Conservation (phyloP, 257 asterid genomes). For the Petunia axillaris region DNA sequence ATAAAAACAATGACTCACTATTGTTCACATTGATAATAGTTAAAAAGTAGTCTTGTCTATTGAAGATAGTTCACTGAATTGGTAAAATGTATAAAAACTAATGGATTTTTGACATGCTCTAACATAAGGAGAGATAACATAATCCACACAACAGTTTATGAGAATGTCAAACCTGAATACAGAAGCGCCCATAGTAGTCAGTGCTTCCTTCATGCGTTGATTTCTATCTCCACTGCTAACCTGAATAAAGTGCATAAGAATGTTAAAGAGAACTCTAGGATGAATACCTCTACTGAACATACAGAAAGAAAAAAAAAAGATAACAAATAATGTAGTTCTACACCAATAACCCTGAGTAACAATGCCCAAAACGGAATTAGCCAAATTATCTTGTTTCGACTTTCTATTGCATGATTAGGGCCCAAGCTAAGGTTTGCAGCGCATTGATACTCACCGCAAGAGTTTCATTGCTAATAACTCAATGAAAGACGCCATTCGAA, state of each 20-base stretch:
- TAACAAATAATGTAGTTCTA: background rate
- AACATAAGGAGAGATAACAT: slow-evolving; percentile 7
- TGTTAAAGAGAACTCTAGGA: slow-evolving; percentile 15
- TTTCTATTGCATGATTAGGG: background rate
- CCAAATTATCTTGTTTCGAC: slow-evolving; percentile 1
- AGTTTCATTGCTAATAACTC: background rate
- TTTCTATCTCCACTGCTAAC: slow-evolving; percentile 88
- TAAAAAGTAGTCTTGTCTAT: background rate
- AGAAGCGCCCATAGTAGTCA: slow-evolving; percentile 98
- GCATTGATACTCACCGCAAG: background rate
- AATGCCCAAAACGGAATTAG: background rate
- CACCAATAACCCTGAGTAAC: background rate
- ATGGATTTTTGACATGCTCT: background rate
- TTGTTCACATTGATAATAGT: background rate
- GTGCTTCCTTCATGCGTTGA: slow-evolving; percentile 91
- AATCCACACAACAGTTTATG: background rate
- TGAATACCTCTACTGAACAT: slow-evolving; percentile 16
- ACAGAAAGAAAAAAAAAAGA: background rate
- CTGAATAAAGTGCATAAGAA: slow-evolving; percentile 40
- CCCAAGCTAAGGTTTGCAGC: background rate
- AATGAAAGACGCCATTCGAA: background rate
- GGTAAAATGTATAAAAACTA: background rate
- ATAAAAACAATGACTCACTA: background rate
- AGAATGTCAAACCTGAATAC: slow-evolving; percentile 76
- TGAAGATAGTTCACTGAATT: background rate